Base-by-base conservation (phyloP, 768 basidiomycete species). In the Rhizopogon vinicolor region DNA sequence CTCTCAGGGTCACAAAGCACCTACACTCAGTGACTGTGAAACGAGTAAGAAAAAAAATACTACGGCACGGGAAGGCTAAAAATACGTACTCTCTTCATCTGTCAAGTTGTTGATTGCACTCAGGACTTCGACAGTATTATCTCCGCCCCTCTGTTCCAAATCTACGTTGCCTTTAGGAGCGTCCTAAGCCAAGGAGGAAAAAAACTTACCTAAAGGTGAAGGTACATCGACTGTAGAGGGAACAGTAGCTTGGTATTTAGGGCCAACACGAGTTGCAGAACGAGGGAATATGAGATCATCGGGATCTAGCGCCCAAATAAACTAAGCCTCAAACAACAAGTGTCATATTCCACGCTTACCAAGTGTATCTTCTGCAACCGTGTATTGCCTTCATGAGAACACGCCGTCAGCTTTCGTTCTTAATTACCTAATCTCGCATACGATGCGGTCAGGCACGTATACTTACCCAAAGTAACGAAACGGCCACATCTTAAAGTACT, bases 241-340 rank as follows among this genome's bases (percentile, higher is more conserved):
- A 14, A 83, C 84, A 58, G 64, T 76, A 43, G 79, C 89, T 70
- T 98, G 94, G 65, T 82, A 98, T 66, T 91, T 93, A 41, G 85
- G 80, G 14, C 94, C 93, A 39, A 93, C 80, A n/a, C 95, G 86
- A 22, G 91, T 95, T 7, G 91, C 88, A 13, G 93, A 87, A 55
- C 93, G 87, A 56, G 96, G 95, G 69, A 94, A 98, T 68, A 98
- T 96, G 56, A 93, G 83, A 74, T 99, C 96, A 70, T 99, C 93
- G 45, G 92, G 85, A 78, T 98, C 96, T 94, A 69, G 60, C 53
- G 56, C 63, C 68, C 61, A 66, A 59, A 64, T 64, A 63, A 60
- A 60, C 8, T 52, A 56, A 31, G 46, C 61, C 44, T 22, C 58
- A 56, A 28, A 43, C 46, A 57, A 52, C 37, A 51, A 54, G 31